A percentile compares a stretch with the other conserved stretches of the same genome.
These are phyloP conservation scores for Beta vulgaris DNA, from an alignment of 148 eudicot genomes.

Conservation along the genomic window DNA sequence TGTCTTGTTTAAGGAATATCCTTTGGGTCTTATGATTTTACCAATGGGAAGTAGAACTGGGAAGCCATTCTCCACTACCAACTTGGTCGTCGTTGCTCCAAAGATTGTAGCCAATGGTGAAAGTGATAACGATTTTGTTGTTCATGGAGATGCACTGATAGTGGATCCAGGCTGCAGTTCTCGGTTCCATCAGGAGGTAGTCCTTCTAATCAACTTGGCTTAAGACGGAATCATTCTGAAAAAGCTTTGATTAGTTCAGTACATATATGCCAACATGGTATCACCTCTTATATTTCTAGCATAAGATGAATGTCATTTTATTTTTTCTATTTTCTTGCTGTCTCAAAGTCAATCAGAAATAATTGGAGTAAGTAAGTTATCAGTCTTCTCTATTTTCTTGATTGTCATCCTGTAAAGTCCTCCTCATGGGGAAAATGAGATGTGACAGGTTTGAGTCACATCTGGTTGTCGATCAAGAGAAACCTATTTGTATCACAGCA, in stretches of 20 bases:
- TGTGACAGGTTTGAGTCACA: neutral
- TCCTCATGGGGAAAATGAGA: neutral
- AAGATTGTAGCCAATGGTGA: constrained; percentile 26
- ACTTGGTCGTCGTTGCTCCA: constrained; percentile 75
- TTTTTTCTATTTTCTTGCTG: too few relatives aligned
- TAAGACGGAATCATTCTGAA: neutral
- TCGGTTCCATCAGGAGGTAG: constrained; percentile 63
- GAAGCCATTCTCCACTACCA: constrained; percentile 86
- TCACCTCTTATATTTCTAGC: neutral
- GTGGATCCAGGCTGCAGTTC: constrained; percentile 92
- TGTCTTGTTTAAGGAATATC: constrained; percentile 63
- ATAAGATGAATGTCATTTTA: neutral
- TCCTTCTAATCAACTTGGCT: neutral
- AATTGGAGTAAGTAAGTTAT: neutral
- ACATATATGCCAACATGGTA: neutral
- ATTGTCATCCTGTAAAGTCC: neutral
- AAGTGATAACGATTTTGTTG: constrained; percentile 35
- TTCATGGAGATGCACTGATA: constrained; percentile 80
- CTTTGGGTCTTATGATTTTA: constrained; percentile 69
- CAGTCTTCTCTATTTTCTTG: neutral
- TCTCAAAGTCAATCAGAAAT: neutral
- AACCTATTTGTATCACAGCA: neutral
- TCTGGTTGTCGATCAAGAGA: neutral
- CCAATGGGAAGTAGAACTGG: constrained; percentile 90
- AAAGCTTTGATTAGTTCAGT: neutral